Percentiles rank a stretch among this genome's conserved stretches.
Evolutionary conservation across 208 protist genomes (phyloP).

Genomic region (Wallacemonas sp.): DNA sequence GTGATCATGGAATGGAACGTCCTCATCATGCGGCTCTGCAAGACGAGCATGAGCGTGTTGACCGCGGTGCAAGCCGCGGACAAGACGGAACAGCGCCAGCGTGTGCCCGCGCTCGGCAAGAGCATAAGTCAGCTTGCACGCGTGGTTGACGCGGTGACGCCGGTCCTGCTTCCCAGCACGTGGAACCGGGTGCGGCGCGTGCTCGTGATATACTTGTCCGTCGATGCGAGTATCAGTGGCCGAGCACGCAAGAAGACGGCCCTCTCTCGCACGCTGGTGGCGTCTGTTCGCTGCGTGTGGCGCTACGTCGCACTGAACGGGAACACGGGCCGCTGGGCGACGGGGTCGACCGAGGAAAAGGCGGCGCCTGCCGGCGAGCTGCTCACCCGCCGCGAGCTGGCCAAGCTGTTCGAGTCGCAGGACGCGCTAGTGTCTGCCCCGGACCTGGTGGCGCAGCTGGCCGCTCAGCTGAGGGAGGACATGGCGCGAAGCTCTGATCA

Average conservation of each 20-base stretch:
- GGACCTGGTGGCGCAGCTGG: neutral
- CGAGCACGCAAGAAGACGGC: neutral
- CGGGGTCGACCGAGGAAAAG: neutral
- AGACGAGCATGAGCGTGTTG: neutral
- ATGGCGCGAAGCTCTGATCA: no score
- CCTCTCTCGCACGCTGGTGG: neutral
- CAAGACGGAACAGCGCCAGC: slow-evolving; percentile 8
- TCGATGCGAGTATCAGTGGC: neutral
- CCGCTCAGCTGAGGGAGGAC: neutral
- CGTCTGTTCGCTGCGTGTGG: slow-evolving; percentile 12
- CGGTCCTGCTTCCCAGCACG: neutral
- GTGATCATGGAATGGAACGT: neutral
- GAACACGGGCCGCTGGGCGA: slow-evolving; percentile 27
- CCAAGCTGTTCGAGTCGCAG: slow-evolving; percentile 4
- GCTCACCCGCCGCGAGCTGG: neutral
- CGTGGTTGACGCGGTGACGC: neutral
- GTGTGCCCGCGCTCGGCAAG: slow-evolving; percentile 7
- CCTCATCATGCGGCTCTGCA: neutral
- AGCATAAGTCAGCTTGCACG: neutral
- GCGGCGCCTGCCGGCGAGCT: neutral
- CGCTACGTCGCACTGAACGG: slow-evolving; percentile 24
- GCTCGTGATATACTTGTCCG: slow-evolving; percentile 3
- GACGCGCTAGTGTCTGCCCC: neutral
- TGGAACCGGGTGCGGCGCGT: slow-evolving; percentile 1
- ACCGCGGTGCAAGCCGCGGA: neutral